phyloP scores from a whole-genome alignment of 106 monocot species.

The Allium cepa region DNA sequence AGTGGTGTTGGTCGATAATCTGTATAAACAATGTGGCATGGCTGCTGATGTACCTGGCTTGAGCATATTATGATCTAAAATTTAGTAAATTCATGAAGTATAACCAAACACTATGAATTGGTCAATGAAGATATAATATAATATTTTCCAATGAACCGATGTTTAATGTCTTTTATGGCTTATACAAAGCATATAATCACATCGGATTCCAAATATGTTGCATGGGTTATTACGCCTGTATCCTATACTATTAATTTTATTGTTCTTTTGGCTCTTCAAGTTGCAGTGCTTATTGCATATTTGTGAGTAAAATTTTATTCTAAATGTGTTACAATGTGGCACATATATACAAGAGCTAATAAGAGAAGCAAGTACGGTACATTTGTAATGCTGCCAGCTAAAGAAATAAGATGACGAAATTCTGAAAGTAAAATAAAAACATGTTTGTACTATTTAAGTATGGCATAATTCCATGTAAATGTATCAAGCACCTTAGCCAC shows the following conservation, averaged over 20 bases:
- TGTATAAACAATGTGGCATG: slow-evolving; percentile 98
- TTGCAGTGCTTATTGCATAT: too few species aligned
- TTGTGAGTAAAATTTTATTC: too few species aligned
- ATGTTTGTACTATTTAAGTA: neutral
- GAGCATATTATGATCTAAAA: neutral
- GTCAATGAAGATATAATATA: too few species aligned
- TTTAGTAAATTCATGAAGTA: neutral
- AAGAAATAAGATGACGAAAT: neutral
- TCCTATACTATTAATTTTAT: too few species aligned
- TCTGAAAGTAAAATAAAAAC: neutral
- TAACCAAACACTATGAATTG: too few species aligned
- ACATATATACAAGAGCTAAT: neutral
- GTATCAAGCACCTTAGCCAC: slow-evolving; percentile 69
- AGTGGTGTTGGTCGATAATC: slow-evolving; percentile 96
- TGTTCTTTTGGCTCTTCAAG: too few species aligned
- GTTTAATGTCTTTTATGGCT: too few species aligned
- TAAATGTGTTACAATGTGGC: too few species aligned
- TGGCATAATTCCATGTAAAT: neutral
- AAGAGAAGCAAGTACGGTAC: neutral
- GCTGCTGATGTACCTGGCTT: slow-evolving; percentile 84
- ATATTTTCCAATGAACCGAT: too few species aligned
- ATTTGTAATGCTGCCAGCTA: neutral
- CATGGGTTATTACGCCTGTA: too few species aligned
- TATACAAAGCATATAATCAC: too few species aligned
- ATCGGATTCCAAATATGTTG: too few species aligned